Conservation (phyloP, 75 land plant genomes). For the Pinus tabuliformis region DNA sequence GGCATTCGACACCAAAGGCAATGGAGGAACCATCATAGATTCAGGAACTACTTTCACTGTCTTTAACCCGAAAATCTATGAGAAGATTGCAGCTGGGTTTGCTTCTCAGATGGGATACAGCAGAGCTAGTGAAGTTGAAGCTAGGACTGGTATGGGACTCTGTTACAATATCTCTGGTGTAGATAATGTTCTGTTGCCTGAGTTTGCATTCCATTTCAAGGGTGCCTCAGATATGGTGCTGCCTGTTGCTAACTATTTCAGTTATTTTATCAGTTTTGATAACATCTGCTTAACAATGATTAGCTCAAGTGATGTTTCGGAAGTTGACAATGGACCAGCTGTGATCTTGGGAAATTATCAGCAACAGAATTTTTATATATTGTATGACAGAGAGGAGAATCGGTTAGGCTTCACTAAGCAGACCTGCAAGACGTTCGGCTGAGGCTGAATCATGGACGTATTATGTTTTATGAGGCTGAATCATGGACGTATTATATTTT, state of each 20-base stretch:
- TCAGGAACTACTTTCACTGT: slow-evolving; percentile 59
- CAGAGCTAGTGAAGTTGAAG: slow-evolving; percentile 24
- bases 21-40: slow-evolving; percentile 62
- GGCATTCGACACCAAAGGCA: slow-evolving; percentile 17
- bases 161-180: slow-evolving; percentile 33
- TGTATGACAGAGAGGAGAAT: slow-evolving; percentile 53
- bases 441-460: too few species aligned
- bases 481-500: too few species aligned
- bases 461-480: too few species aligned
- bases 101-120: slow-evolving; percentile 17
- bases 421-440: slow-evolving; percentile 9
- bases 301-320: slow-evolving; percentile 7
- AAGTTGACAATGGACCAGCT: slow-evolving; percentile 34
- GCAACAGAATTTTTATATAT: slow-evolving; percentile 60
- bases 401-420: slow-evolving; percentile 53
- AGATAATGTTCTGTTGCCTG: slow-evolving; percentile 17
- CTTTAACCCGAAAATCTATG: slow-evolving; percentile 17
- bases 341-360: slow-evolving; percentile 62
- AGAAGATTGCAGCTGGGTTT: slow-evolving; percentile 22
- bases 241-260: slow-evolving; percentile 38
- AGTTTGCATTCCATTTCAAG: slow-evolving; percentile 36
- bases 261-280: slow-evolving; percentile 16
- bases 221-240: slow-evolving; percentile 52
- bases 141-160: slow-evolving; percentile 30
- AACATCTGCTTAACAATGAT: slow-evolving; percentile 23